These are phyloP conservation scores for Kernera saxatilis DNA, from an alignment of 345 rosid species.

Conservation along the genomic window DNA sequence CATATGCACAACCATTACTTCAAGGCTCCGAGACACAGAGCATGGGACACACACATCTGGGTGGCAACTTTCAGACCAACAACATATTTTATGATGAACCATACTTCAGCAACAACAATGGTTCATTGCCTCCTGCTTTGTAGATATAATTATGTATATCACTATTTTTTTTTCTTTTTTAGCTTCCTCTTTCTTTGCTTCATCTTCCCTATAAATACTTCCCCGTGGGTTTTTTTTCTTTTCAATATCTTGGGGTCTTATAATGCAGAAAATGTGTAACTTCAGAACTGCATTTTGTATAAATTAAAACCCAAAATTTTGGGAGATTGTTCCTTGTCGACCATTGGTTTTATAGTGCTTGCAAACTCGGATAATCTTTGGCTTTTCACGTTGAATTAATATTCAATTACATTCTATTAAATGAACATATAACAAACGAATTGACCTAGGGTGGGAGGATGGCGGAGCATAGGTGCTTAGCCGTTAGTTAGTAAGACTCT, in stretches of 20 bases:
- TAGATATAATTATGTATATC: neutral
- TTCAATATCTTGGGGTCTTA: neutral
- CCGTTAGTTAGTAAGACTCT: no score
- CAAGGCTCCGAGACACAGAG: neutral
- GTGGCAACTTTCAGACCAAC: neutral
- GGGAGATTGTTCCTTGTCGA: neutral
- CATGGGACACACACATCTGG: neutral
- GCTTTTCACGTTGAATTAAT: neutral
- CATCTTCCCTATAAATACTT: neutral
- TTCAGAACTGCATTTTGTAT: neutral
- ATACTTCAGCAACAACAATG: neutral
- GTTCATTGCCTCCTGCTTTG: neutral
- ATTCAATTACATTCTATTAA: neutral
- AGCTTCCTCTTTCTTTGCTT: neutral
- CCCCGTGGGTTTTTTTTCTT: neutral
- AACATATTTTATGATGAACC: neutral
- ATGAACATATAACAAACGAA: neutral
- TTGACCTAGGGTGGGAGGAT: no score
- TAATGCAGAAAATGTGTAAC: neutral
- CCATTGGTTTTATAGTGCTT: neutral
- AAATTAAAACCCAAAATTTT: neutral
- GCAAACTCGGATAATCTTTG: neutral
- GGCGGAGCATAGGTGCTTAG: no score
- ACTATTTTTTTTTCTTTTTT: no score
- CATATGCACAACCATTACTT: neutral